phyloP scores from a whole-genome alignment of 805 yeast species.

The Scheffersomyces spartinae region DNA sequence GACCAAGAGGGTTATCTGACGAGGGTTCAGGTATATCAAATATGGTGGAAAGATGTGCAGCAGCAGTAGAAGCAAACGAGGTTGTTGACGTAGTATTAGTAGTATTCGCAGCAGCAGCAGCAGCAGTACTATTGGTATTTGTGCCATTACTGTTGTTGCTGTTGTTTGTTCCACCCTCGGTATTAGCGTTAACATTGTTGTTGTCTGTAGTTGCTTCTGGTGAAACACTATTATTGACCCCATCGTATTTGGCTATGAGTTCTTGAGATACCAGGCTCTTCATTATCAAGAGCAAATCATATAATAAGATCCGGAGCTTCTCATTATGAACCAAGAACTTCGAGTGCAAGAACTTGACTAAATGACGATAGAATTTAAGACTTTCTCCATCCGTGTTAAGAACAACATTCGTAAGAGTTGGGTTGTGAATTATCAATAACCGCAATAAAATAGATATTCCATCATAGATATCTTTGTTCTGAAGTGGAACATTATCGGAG shows the following conservation, averaged over 20 bases:
- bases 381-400: constrained; percentile 10
- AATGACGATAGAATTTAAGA: constrained; percentile 13
- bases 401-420: constrained; percentile 13
- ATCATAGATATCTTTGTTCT: constrained; percentile 9
- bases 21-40: constrained; percentile 21
- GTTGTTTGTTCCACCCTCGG: too few species aligned
- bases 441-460: constrained; percentile 23
- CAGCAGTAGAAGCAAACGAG: constrained; percentile 1
- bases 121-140: neutral
- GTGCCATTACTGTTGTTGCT: too few species aligned
- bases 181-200: too few species aligned
- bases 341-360: constrained; percentile 18
- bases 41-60: too few species aligned
- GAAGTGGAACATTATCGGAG: too few species aligned
- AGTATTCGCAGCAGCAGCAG: neutral
- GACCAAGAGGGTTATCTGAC: constrained; percentile 10
- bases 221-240: neutral
- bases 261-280: constrained; percentile 19
- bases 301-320: constrained; percentile 23
- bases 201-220: too few species aligned
- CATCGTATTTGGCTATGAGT: constrained; percentile 4
- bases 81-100: neutral
- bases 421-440: constrained; percentile 27
- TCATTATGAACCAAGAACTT: constrained; percentile 15
- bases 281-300: constrained; percentile 25